Evolutionary conservation across 2,329 filamentous ascomycete species (phyloP), one percentile per base, ranked within the genome.

Genomic region (Emydomyces testavorans): DNA sequence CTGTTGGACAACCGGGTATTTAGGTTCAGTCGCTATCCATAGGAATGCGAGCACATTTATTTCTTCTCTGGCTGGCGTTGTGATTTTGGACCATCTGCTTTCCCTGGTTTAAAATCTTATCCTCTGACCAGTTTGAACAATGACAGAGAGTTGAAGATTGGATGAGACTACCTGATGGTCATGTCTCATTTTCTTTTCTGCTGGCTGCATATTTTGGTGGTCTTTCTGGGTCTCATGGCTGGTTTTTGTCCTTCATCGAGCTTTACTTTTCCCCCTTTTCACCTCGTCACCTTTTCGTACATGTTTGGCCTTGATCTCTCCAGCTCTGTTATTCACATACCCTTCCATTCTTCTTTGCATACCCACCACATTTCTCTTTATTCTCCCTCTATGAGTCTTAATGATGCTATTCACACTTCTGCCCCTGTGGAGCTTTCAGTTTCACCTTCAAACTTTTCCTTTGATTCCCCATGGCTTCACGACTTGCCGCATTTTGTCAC

Each of bases 201-300:
- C 37, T 23, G n/a, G 4, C n/a, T 8, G 10, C 15, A 28, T 16
- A 32, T 42, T 13, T 16, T 36, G 20, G 38, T 41, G 34, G 32
- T 41, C 28, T 34, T n/a, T 21, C n/a, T 6, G 20, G 16, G 31
- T 15, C 32, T 23, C 11, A 18, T 16, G 20, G 28, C 31, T 46
- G 18, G 20, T 32, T 53, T n/a, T 49, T 44, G 16, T 54, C 49
- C 35, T 52, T 48, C 4, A 52, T 45, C 31, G 53, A 52, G 16
- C 37, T 57, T 50, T 55, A 48, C 6, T 51, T 49, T 35, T 51
- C 52, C 20, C 7, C 24, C n/a, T 23, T 39, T 52, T 48, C n/a
- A 54, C 53, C 21, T 51, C 48, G 41, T 52, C 38, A 37, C 54
- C 37, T 24, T 37, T 40, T 50, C 55, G 11, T 7, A 26, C 15